phyloP scores from a whole-genome alignment of 164 flowering plant genomes.

The Akebia trifoliata region DNA sequence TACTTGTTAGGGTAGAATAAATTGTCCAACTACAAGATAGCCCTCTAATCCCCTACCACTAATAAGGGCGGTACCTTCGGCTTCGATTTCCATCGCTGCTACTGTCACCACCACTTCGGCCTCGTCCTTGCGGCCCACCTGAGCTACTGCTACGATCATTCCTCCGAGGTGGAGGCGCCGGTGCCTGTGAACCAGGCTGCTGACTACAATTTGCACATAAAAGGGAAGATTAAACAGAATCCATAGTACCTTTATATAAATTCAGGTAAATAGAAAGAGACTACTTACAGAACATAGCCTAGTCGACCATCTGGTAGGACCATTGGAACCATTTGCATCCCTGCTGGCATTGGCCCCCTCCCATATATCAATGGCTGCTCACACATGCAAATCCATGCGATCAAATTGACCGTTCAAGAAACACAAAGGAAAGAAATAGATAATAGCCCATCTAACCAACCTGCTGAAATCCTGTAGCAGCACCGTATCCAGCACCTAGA shows the following conservation, averaged over 20 bases:
- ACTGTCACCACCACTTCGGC: slow-evolving; percentile 39
- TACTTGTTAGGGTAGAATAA: slow-evolving; percentile 16
- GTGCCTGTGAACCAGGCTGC: slow-evolving; percentile 79
- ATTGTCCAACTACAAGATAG: slow-evolving; percentile 31
- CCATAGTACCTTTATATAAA: neutral
- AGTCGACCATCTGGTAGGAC: slow-evolving; percentile 96
- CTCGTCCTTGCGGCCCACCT: slow-evolving; percentile 51
- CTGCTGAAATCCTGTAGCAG: slow-evolving; percentile 60
- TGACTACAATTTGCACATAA: slow-evolving; percentile 46
- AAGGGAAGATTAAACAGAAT: neutral
- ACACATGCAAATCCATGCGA: slow-evolving; percentile 6
- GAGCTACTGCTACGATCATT: slow-evolving; percentile 51
- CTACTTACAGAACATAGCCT: slow-evolving; percentile 97
- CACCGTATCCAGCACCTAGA: slow-evolving; percentile 55
- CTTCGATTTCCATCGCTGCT: slow-evolving; percentile 54
- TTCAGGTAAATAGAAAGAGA: neutral
- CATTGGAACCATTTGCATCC: slow-evolving; percentile 99
- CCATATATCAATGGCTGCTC: slow-evolving; percentile 93
- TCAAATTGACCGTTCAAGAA: no score
- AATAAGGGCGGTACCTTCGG: slow-evolving; percentile 84
- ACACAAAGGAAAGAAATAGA: no score
- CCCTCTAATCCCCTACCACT: slow-evolving; percentile 22
- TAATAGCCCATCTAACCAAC: slow-evolving; percentile 23
- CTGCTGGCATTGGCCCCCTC: slow-evolving; percentile 92
- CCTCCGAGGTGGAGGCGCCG: slow-evolving; percentile 44